Conservation (phyloP, 768 basidiomycete species). For the Xerocomellus intermedius region DNA sequence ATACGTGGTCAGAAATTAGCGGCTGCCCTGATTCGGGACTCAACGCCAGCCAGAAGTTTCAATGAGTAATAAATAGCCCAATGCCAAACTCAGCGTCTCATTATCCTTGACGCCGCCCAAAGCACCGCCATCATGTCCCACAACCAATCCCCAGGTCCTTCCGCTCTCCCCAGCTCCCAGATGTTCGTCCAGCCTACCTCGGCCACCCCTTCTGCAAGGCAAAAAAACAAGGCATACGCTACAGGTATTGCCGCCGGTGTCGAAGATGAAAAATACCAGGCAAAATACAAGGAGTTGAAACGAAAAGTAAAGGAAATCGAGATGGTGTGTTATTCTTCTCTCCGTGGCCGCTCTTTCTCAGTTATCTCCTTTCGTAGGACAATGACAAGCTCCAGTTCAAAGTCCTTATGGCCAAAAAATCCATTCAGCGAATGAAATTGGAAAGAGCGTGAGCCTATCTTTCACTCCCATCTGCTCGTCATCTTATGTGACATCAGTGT, state of each 20-base stretch:
- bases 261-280: slow-evolving; percentile 83
- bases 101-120: slow-evolving; percentile 31
- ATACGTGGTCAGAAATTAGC: slow-evolving; percentile 9
- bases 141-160: slow-evolving; percentile 55
- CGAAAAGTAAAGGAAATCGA: slow-evolving; percentile 88
- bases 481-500: slow-evolving; percentile 46
- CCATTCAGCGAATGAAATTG: slow-evolving; percentile 82
- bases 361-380: slow-evolving; percentile 48
- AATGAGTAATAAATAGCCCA: slow-evolving; percentile 30
- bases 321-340: slow-evolving; percentile 46
- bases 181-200: slow-evolving; percentile 33
- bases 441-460: slow-evolving; percentile 74
- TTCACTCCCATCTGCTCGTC: slow-evolving; percentile 18
- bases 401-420: slow-evolving; percentile 74
- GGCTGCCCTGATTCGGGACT: slow-evolving; percentile 21
- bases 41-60: slow-evolving; percentile 29
- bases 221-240: slow-evolving; percentile 48
- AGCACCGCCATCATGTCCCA: slow-evolving; percentile 63
- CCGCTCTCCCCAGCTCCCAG: slow-evolving; percentile 40
- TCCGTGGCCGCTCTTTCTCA: slow-evolving; percentile 2
- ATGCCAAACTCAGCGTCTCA: slow-evolving; percentile 31
- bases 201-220: slow-evolving; percentile 36
- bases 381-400: slow-evolving; percentile 87
- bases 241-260: slow-evolving; percentile 74
- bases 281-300: slow-evolving; percentile 86